Base-by-base conservation (phyloP, 1,139 yeast genomes). In the Scheffersomyces parashehatae region DNA sequence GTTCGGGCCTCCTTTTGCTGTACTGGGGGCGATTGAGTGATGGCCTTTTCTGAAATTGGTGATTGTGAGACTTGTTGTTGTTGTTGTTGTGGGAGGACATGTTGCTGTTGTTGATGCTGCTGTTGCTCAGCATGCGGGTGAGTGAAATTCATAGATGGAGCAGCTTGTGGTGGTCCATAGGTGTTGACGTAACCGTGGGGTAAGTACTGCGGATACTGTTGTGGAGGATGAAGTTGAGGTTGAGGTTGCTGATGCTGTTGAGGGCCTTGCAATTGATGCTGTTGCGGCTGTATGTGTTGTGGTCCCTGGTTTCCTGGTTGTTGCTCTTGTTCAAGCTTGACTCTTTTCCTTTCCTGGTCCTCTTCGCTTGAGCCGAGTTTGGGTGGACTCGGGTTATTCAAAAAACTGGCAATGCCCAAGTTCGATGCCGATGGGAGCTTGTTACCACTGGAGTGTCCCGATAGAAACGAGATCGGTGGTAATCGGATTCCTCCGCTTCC, bases 401-500 rank as follows among this genome's bases (percentile, higher is more conserved):
- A 46, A 39, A 56, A 55, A 31, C 54, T 48, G 28, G 54, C 53
- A 36, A 59, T 56, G 28, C 56, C 63, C 40, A 58, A 52, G 47
- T 51, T 55, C 15, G 60, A 49, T 10, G 59, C 54, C 37, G 53
- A 49, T 3, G 58, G 62, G 24, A 53, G 49, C 31, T 54, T 51
- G 38, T 45, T 54, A 42, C 43, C 16, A 41, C 36, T 35, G 44
- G 51, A 39, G 29, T 50, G 56, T 4, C 52, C 48, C 5, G 67
- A 56, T 42, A 64, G 50, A 44, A 62, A 63, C 32, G 65, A 59
- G 11, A 64, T 64, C 24, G 68, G 66, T 4, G 68, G 68, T 36
- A 64, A 58, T 39, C 59, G 53, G 28, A 63, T 54, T n/a, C 55
- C 56, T 6, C 12, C 26, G 14, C 20, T n/a, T 12, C 28, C 31